These are phyloP conservation scores for Linnemannia schmuckeri DNA, from an alignment of 192 early-diverging fungal species.

Conservation along the genomic window DNA sequence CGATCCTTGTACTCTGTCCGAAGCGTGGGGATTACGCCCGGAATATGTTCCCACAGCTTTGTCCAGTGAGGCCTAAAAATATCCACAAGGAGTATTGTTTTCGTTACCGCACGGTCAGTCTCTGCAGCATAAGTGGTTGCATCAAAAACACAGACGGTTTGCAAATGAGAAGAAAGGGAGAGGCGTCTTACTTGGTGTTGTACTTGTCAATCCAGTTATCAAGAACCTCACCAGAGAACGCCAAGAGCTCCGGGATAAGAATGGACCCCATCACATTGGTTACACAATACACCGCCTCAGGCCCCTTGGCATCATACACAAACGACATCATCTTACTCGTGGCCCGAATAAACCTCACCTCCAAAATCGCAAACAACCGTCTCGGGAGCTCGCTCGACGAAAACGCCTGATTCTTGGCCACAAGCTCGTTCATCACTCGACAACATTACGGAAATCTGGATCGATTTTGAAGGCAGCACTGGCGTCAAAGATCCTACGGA, in stretches of 20 bases:
- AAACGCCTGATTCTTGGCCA: neutral
- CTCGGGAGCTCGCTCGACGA: neutral
- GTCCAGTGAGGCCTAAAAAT: conserved; percentile 40
- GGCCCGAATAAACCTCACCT: neutral
- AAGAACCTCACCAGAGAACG: conserved; percentile 9
- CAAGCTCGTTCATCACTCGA: neutral
- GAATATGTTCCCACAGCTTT: conserved; percentile 41
- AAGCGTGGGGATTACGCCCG: neutral
- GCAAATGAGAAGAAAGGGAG: neutral
- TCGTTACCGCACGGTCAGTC: conserved; percentile 6
- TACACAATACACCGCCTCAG: conserved; percentile 26
- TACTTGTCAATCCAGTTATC: conserved; percentile 26
- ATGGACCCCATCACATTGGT: conserved; percentile 22
- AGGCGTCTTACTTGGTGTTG: neutral
- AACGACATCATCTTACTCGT: neutral
- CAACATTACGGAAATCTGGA: neutral
- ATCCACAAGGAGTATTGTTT: neutral
- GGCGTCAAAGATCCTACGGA: neutral
- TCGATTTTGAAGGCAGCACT: neutral
- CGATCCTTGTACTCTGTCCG: conserved; percentile 17
- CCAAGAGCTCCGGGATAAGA: conserved; percentile 23
- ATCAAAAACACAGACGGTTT: neutral
- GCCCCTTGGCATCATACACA: conserved; percentile 29
- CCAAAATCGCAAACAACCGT: neutral
- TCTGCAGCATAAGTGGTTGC: no score